Evolutionary conservation across 73 alveolate genomes (phyloP), one percentile per base, ranked within the genome.

Genomic region (Paraurostyla sp.): DNA sequence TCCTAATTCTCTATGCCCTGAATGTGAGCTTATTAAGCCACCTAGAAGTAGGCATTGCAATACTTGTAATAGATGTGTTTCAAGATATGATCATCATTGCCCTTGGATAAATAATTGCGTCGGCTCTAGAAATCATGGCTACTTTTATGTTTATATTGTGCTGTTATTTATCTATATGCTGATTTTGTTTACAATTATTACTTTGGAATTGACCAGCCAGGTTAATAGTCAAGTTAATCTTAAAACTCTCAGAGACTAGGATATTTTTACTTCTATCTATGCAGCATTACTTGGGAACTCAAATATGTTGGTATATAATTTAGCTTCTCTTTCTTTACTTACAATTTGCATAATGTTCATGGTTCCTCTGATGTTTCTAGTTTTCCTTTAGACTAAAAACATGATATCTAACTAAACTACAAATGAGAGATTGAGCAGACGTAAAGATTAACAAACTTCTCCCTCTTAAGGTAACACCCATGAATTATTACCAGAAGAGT

Each of bases 101-200:
- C 95, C 95, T 1, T 90, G 90, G 85, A 83, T 90, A 32, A 90
- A 90, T 45, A 90, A 90, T 76, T 90, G 95, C 29, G 90, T 90
- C 18, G 95, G 95, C 0, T 48, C 23, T 25, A 81, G 83, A 35
- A 90, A 90, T 68, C 95, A 90, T 71, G 83, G 78, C n/a, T 90
- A 29, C 35, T 90, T 90, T 50, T 57, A 60, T 20, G 20, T 60
- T 23, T 90, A 45, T 65, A 49, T 90, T 6, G 13, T 35, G 15
- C 45, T 49, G 6, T 22, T 45, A 36, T 32, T 43, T 6, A 36
- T 35, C 16, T 78, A 78, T 54, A 78, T 78, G 62, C 0, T 54
- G 11, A 20, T 27, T 3, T 58, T 78, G 6, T 54, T 78, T 29
- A 30, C 33, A 30, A 35, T 78, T 0, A 36, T 52, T 33, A 32